Percentiles rank a stretch among this genome's conserved stretches.
phyloP scores from a whole-genome alignment of 345 rosid species.

The Anacardium occidentale region DNA sequence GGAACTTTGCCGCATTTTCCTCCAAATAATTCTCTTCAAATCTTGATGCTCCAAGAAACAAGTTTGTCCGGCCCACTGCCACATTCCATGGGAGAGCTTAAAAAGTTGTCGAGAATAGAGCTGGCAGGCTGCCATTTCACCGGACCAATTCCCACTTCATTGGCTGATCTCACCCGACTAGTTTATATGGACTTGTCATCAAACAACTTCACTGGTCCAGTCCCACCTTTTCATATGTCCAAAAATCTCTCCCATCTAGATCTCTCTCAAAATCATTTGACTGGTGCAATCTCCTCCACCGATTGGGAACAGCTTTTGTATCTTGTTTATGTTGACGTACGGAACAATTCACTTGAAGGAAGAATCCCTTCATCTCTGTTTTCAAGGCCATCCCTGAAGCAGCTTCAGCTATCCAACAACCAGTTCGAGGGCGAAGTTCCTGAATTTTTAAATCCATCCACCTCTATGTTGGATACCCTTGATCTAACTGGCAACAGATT shows the following conservation, averaged over 20 bases:
- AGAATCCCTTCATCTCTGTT: conserved; percentile 32
- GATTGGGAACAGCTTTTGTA: conserved; percentile 28
- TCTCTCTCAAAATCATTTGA: conserved; percentile 31
- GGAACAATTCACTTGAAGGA: conserved; percentile 33
- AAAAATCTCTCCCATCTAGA: conserved; percentile 26
- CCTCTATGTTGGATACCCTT: conserved; percentile 20
- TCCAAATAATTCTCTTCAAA: conserved; percentile 22
- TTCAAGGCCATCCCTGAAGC: conserved; percentile 8
- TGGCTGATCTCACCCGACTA: conserved; percentile 25
- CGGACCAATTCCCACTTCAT: conserved; percentile 33
- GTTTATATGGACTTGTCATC: conserved; percentile 33
- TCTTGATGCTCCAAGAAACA: conserved; percentile 23
- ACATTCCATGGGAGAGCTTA: conserved; percentile 30
- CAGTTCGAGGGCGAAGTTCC: conserved; percentile 24
- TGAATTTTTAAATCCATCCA: not conserved
- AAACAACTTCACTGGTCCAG: conserved; percentile 32
- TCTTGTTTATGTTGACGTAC: conserved; percentile 33
- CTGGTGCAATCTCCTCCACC: conserved; percentile 27
- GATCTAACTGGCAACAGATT: conserved; percentile 45
- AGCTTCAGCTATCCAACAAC: conserved; percentile 27
- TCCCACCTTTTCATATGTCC: conserved; percentile 30
- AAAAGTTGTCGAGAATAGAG: conserved; percentile 20
- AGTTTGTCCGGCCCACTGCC: conserved; percentile 35
- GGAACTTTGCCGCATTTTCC: conserved; percentile 25
- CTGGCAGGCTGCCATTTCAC: conserved; percentile 19